phyloP scores from a whole-genome alignment of 2,329 filamentous ascomycete species.

The Botrytis pseudocinerea region DNA sequence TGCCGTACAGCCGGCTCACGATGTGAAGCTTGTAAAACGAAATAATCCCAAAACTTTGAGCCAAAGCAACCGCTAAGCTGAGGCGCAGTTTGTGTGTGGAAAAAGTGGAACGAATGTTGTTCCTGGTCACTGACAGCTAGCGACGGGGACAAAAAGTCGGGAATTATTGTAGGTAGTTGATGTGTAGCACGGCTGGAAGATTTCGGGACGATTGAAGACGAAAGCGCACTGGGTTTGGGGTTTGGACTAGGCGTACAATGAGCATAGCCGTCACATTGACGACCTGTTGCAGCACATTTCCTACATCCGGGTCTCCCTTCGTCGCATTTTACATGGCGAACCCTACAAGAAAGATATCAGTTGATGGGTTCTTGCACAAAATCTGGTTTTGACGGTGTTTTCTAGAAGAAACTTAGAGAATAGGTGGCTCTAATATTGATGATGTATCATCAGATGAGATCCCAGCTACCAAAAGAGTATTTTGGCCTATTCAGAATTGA shows the following conservation, averaged over 20 bases:
- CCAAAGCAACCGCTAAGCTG: slow-evolving; percentile 67
- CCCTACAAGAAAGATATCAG: slow-evolving; percentile 18
- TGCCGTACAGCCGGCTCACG: slow-evolving; percentile 37
- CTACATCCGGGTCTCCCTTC: slow-evolving; percentile 24
- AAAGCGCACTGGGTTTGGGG: not conserved
- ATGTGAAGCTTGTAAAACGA: slow-evolving; percentile 62
- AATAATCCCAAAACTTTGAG: slow-evolving; percentile 60
- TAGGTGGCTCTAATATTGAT: not conserved
- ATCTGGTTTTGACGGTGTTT: not conserved
- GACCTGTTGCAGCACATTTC: slow-evolving; percentile 19
- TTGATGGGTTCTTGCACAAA: not conserved
- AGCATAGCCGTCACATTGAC: slow-evolving; percentile 26
- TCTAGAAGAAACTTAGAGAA: not conserved
- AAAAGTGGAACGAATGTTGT: slow-evolving; percentile 56
- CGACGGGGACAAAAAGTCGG: slow-evolving; percentile 3
- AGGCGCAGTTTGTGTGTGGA: slow-evolving; percentile 57
- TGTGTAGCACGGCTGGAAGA: not conserved
- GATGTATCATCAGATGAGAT: not conserved
- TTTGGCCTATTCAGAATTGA: too few relatives aligned
- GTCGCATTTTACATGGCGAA: slow-evolving; percentile 27
- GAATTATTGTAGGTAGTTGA: not conserved
- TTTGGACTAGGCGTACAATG: slow-evolving; percentile 7
- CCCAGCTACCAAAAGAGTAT: not conserved
- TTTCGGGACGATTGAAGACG: slow-evolving; percentile 1
- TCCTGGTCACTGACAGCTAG: slow-evolving; percentile 21